A percentile compares a stretch with the other conserved stretches of the same genome.
Conservation (phyloP, 805 yeast genomes). For the Wickerhamomyces strasburgensis region DNA sequence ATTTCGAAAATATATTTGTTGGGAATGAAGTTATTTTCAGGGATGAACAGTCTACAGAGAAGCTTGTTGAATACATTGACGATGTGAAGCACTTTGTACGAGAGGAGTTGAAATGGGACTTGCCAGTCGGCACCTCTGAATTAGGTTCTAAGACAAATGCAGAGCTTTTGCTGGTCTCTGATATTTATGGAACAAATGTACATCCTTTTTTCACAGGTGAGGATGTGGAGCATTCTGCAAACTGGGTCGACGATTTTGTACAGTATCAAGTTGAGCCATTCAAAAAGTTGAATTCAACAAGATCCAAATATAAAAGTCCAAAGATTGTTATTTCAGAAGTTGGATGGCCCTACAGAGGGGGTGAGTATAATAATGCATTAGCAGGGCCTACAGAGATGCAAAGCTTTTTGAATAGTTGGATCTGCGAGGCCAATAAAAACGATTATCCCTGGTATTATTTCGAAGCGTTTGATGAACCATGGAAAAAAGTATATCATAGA, state of each 20-base stretch:
- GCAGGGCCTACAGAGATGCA: conserved; percentile 45
- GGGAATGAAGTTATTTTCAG: conserved; percentile 63
- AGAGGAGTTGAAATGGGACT: conserved; percentile 29
- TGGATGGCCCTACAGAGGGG: conserved; percentile 73
- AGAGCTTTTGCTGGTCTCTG: conserved; percentile 39
- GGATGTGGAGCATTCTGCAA: conserved; percentile 38
- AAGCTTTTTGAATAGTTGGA: conserved; percentile 45
- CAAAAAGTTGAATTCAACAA: conserved; percentile 21
- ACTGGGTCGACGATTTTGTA: conserved; percentile 49
- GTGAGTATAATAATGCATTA: conserved; percentile 37
- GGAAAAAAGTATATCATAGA: conserved; percentile 53
- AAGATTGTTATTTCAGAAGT: conserved; percentile 50
- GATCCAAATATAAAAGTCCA: conserved; percentile 17
- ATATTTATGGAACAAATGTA: conserved; percentile 56
- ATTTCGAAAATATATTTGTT: conserved; percentile 47
- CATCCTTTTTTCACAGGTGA: conserved; percentile 69
- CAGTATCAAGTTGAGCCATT: conserved; percentile 39
- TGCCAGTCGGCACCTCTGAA: conserved; percentile 63
- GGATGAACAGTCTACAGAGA: conserved; percentile 37
- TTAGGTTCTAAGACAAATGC: conserved; percentile 42
- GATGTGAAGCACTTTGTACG: conserved; percentile 36
- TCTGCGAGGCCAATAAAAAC: conserved; percentile 38
- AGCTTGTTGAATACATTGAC: conserved; percentile 37
- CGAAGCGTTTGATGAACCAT: conserved; percentile 71
- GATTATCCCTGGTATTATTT: conserved; percentile 52